A percentile compares a stretch with the other conserved stretches of the same genome.
These are phyloP conservation scores for Cryptococcus depauperatus DNA, from an alignment of 1,284 basidiomycete species.

Conservation along the genomic window DNA sequence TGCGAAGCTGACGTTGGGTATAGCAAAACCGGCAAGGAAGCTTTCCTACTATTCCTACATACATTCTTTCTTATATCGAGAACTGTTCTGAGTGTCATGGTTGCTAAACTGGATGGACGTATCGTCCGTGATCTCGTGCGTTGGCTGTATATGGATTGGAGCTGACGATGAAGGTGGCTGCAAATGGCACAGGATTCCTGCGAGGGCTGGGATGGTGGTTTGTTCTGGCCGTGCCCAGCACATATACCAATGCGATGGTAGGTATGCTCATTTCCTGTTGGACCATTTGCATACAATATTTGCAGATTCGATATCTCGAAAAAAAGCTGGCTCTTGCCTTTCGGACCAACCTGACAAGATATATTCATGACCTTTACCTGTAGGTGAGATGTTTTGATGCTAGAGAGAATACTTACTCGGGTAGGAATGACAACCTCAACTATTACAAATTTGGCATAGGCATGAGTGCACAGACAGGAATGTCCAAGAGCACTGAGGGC, in stretches of 20 bases:
- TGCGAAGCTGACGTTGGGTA: not conserved
- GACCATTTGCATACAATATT: not conserved
- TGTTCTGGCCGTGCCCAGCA: slow-evolving; percentile 78
- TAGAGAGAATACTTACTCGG: not conserved
- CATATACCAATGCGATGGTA: slow-evolving; percentile 93
- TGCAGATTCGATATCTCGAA: slow-evolving; percentile 81
- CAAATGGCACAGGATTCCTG: slow-evolving; percentile 75
- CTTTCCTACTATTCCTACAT: slow-evolving; percentile 67
- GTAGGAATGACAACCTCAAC: slow-evolving; percentile 47
- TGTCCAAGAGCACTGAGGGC: slow-evolving; percentile 2
- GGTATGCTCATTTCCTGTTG: slow-evolving; percentile 10
- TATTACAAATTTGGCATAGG: slow-evolving; percentile 50
- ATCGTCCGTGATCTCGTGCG: slow-evolving; percentile 79
- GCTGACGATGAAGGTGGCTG: slow-evolving; percentile 54
- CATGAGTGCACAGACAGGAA: slow-evolving; percentile 34
- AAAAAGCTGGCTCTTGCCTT: slow-evolving; percentile 78
- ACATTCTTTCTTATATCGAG: slow-evolving; percentile 80
- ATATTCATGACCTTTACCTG: slow-evolving; percentile 87
- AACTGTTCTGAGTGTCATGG: slow-evolving; percentile 76
- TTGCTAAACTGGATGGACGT: slow-evolving; percentile 80
- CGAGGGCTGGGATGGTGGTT: slow-evolving; percentile 84
- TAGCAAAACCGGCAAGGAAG: slow-evolving; percentile 64
- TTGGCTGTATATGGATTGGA: not conserved
- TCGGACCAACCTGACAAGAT: slow-evolving; percentile 78
- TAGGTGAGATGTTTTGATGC: slow-evolving; percentile 48